Evolutionary conservation across 108 stramenopile genomes (phyloP), one percentile per base, ranked within the genome.

Genomic region (Skeletonema costatum): DNA sequence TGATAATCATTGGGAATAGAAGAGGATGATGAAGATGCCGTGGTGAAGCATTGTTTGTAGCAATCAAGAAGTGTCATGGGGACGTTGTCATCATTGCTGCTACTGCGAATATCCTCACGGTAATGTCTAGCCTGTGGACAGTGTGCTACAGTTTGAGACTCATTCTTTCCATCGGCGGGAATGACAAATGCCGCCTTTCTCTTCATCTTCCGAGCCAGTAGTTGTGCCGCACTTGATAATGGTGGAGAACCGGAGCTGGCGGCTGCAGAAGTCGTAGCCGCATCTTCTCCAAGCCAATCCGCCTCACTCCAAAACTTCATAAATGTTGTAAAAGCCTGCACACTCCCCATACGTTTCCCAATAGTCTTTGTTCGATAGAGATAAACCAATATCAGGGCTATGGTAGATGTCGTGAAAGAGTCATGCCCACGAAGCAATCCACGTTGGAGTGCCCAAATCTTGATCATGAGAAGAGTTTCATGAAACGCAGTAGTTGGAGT

Each of bases 391-490:
- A 91, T 50, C 4, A 90, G 42, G 0, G 84, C 89, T 11, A 96
- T 44, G 6, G 76, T 80, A 9, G 87, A 88, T 44, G 77, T 87
- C 13, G 83, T 74, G 66, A 92, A 92, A 21, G 91, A 77, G 77
- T 96, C 95, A 66, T 93, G 92, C 32, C 88, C 88, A 11, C 91
- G 77, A 56, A 90, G 79, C 44, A 93, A 84, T 21, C 95, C 95
- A 4, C 91, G 78, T 64, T 96, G 90, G 31, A 93, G 80, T 35
- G 89, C 89, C 95, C 95, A 96, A 11, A 93, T 81, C 70, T 96
- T 91, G n/a, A 89, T 32, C 50, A 96, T 68, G 16, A 91, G 70
- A 42, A 93, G 66, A 2, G 90, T 74, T 58, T 89, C 86, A 51
- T 78, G 66, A 39, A 90, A 86, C 53, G 85, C 32, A 2, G 76